Conservation (phyloP, 2,329 filamentous ascomycete species). For the Fusarium fujikuroi region DNA sequence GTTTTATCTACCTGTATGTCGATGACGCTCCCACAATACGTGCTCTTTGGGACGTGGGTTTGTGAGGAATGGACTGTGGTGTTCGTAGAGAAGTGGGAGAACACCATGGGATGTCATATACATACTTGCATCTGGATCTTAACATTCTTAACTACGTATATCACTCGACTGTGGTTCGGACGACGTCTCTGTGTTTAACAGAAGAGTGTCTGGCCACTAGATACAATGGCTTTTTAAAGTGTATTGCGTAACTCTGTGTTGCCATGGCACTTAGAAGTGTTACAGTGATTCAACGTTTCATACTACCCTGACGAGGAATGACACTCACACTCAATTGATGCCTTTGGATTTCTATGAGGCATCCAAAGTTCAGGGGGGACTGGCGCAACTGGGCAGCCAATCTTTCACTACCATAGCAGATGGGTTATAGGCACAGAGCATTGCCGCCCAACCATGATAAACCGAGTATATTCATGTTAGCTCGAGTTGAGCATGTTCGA, state of each 20-base stretch:
- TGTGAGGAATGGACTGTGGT: not conserved
- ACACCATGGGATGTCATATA: not conserved
- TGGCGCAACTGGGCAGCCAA: not conserved
- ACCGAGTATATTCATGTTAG: not conserved
- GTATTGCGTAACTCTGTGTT: conserved; percentile 18
- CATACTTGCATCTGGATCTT: not conserved
- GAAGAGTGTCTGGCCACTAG: conserved; percentile 3
- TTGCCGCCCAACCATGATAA: not conserved
- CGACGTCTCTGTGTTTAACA: not conserved
- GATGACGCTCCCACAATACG: not conserved
- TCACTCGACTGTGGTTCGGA: not conserved
- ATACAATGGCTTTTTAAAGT: not conserved
- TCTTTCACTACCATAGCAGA: not conserved
- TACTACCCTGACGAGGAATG: conserved; percentile 2
- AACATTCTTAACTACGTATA: not conserved
- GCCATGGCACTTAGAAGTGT: conserved; percentile 19
- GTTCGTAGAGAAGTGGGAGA: not conserved
- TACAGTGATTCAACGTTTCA: conserved; percentile 23
- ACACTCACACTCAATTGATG: not conserved
- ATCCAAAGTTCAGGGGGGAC: not conserved
- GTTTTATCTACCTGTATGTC: not conserved
- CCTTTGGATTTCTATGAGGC: not conserved
- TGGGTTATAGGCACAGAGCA: not conserved
- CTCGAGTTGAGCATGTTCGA: not conserved
- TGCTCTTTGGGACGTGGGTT: not conserved